phyloP scores from a whole-genome alignment of 2,329 filamentous ascomycete genomes.

The Sarocladium strictum region DNA sequence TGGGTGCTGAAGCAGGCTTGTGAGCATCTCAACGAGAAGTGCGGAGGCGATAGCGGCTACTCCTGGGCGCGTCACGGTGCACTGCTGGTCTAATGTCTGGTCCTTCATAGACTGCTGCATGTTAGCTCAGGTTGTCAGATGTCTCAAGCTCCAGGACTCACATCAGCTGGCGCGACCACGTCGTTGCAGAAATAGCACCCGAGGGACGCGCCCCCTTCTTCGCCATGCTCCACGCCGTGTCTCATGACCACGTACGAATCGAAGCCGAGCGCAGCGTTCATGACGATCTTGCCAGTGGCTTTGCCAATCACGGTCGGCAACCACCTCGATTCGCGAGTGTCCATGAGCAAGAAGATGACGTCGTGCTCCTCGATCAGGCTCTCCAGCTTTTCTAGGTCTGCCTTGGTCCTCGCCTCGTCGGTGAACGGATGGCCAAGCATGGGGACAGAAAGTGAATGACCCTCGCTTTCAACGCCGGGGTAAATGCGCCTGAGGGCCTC shows the following conservation, averaged over 20 bases:
- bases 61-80: constrained; percentile 91
- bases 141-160: constrained; percentile 41
- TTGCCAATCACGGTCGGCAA: constrained; percentile 95
- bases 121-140: constrained; percentile 1
- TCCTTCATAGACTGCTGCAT: constrained; percentile 76
- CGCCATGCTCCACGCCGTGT: constrained; percentile 63
- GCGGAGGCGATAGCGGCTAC: constrained; percentile 89
- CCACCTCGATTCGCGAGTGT: constrained; percentile 91
- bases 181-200: constrained; percentile 99
- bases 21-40: constrained; percentile 81
- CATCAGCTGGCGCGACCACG: constrained; percentile 88
- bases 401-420: constrained; percentile 62
- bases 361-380: constrained; percentile 78
- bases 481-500: constrained; percentile 80
- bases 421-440: constrained; percentile 90
- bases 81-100: constrained; percentile 94
- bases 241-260: constrained; percentile 97
- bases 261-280: constrained; percentile 94
- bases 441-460: constrained; percentile 78
- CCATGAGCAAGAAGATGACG: constrained; percentile 93
- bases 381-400: constrained; percentile 70
- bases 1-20: constrained; percentile 84
- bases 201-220: constrained; percentile 58
- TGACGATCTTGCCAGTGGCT: constrained; percentile 83
- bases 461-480: constrained; percentile 77